phyloP scores from a whole-genome alignment of 1,139 yeast genomes.

The Candida glucosophila region DNA sequence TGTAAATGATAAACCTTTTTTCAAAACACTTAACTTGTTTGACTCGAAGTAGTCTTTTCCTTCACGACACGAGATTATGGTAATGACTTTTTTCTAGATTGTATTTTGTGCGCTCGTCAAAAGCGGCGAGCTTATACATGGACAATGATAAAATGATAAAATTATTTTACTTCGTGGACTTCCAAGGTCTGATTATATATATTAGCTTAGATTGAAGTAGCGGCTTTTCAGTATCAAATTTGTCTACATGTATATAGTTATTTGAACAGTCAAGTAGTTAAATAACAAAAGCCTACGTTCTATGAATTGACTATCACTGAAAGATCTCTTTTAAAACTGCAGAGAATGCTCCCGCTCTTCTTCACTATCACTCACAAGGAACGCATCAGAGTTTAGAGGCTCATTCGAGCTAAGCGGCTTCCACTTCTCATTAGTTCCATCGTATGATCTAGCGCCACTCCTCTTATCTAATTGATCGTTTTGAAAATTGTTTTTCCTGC shows the following conservation, averaged over 20 bases:
- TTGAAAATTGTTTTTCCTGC: conserved; percentile 17
- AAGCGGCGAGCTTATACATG: no score
- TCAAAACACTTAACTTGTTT: conserved; percentile 21
- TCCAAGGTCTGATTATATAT: no score
- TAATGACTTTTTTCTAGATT: not conserved
- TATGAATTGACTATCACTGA: not conserved
- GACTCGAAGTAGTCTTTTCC: conserved; percentile 4
- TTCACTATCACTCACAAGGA: conserved; percentile 71
- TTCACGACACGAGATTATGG: conserved; percentile 1
- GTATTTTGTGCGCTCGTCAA: no score
- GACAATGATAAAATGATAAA: no score
- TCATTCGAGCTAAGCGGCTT: conserved; percentile 50
- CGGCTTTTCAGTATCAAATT: no score
- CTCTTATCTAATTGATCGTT: conserved; percentile 6
- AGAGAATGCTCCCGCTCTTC: conserved; percentile 40
- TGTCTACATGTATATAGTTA: no score
- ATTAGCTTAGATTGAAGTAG: no score
- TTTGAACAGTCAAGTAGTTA: no score
- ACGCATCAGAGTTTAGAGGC: conserved; percentile 62
- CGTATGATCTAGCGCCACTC: conserved; percentile 6
- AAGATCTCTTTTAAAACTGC: not conserved
- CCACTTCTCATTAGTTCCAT: conserved; percentile 53
- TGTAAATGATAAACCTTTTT: conserved; percentile 14
- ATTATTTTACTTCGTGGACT: no score
- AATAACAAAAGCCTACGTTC: not conserved